phyloP scores from a whole-genome alignment of 805 yeast genomes.

The Diddensiella santjacobensis region DNA sequence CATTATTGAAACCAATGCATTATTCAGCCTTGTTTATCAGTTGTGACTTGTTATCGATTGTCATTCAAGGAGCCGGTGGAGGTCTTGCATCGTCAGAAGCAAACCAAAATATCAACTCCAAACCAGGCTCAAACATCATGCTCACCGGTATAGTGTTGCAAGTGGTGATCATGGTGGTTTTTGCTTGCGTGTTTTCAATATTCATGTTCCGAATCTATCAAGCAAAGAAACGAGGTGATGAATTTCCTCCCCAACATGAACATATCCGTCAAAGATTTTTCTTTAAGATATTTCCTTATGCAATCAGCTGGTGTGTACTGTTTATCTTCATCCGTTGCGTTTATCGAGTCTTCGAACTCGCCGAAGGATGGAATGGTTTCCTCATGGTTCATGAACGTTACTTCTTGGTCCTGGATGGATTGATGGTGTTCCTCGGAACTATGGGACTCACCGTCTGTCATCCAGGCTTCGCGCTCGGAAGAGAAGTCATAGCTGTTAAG shows the following conservation, averaged over 20 bases:
- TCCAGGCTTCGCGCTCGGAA: constrained; percentile 60
- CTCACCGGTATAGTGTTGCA: constrained; percentile 77
- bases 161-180: constrained; percentile 63
- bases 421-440: constrained; percentile 54
- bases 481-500: constrained; percentile 22
- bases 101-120: constrained; percentile 31
- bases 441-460: constrained; percentile 50
- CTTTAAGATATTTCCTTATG: constrained; percentile 15
- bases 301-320: constrained; percentile 23
- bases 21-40: constrained; percentile 62
- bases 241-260: constrained; percentile 14
- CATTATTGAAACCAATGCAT: constrained; percentile 51
- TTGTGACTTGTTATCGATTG: constrained; percentile 61
- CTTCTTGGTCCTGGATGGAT: constrained; percentile 57
- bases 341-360: constrained; percentile 69
- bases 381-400: constrained; percentile 59
- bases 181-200: constrained; percentile 47
- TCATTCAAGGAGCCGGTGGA: constrained; percentile 75
- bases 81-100: constrained; percentile 57
- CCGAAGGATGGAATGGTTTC: constrained; percentile 68
- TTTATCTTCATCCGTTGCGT: constrained; percentile 45
- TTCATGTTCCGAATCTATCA: constrained; percentile 32
- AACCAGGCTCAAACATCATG: constrained; percentile 61
- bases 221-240: constrained; percentile 1
- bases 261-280: constrained; percentile 12